A percentile compares a stretch with the other conserved stretches of the same genome.
phyloP scores from a whole-genome alignment of 768 basidiomycete species.

The Russula sp. region DNA sequence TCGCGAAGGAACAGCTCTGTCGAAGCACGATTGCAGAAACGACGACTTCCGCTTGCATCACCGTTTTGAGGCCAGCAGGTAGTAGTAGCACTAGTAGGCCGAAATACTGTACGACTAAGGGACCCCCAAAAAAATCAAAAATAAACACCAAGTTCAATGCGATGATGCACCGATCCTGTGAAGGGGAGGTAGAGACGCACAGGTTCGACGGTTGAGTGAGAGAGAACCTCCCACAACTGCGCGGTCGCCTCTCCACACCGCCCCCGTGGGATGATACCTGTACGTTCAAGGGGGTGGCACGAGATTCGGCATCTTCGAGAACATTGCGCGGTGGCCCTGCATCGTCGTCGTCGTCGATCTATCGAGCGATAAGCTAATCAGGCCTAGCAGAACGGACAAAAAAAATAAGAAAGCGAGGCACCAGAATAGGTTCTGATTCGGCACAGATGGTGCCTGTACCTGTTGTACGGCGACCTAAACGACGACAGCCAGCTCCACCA shows the following conservation, averaged over 20 bases:
- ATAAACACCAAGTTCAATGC: not conserved
- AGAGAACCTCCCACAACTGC: too few species aligned
- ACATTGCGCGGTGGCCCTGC: not conserved
- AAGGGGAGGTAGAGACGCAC: not conserved
- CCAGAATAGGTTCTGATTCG: not conserved
- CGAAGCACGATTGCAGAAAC: not conserved
- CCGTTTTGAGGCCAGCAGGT: too few species aligned
- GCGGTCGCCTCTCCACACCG: not conserved
- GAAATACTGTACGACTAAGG: not conserved
- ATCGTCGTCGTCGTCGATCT: not conserved
- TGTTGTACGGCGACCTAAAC: too few species aligned
- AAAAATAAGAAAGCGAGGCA: not conserved
- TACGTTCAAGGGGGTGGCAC: not conserved
- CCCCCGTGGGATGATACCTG: too few species aligned
- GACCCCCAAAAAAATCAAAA: not conserved
- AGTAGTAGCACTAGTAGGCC: not conserved
- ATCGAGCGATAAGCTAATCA: not conserved
- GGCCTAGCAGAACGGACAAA: not conserved
- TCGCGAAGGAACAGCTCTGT: not conserved
- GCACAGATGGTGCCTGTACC: not conserved
- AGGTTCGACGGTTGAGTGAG: not conserved
- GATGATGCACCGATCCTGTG: not conserved
- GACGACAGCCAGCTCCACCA: too few species aligned
- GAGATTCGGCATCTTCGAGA: not conserved
- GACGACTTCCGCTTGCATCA: not conserved